Evolutionary conservation across 495 filamentous ascomycete genomes (phyloP).

Genomic region (Neurospora intermedia): DNA sequence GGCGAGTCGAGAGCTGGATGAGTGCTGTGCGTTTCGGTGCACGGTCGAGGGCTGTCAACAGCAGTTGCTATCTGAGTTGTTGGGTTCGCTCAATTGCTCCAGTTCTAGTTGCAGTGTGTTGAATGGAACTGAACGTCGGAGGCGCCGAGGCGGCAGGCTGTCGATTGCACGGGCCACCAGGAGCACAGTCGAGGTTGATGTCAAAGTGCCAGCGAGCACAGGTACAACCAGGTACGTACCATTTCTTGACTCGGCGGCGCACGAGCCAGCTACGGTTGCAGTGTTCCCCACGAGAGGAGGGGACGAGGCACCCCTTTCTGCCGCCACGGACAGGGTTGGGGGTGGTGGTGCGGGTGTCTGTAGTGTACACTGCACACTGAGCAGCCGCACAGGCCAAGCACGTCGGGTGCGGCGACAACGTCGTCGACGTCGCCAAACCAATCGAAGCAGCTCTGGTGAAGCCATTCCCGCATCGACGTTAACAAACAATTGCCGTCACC

Average conservation of each 20-base stretch:
- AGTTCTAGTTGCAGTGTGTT: not conserved
- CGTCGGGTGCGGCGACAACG: not conserved
- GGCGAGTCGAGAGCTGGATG: not conserved
- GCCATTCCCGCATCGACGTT: slow-evolving; percentile 4
- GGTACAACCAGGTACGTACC: not conserved
- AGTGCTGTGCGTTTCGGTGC: not conserved
- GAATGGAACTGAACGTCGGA: not conserved
- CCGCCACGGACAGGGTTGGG: not conserved
- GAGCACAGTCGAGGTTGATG: not conserved
- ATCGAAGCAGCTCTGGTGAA: not conserved
- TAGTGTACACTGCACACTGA: not conserved
- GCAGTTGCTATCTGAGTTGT: not conserved
- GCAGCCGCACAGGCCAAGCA: not conserved
- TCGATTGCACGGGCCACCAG: not conserved
- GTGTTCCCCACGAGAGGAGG: not conserved
- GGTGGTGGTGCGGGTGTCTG: not conserved
- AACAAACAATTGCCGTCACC: slow-evolving; percentile 18
- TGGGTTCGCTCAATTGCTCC: not conserved
- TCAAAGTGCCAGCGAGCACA: not conserved
- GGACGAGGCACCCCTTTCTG: not conserved
- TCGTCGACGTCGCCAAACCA: slow-evolving; percentile 1
- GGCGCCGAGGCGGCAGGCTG: not conserved
- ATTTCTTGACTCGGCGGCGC: not conserved
- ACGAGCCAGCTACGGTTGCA: not conserved
- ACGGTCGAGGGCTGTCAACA: not conserved